These are phyloP conservation scores for Oligophagozyma castellii DNA, from an alignment of 1,139 yeast species.

Conservation along the genomic window DNA sequence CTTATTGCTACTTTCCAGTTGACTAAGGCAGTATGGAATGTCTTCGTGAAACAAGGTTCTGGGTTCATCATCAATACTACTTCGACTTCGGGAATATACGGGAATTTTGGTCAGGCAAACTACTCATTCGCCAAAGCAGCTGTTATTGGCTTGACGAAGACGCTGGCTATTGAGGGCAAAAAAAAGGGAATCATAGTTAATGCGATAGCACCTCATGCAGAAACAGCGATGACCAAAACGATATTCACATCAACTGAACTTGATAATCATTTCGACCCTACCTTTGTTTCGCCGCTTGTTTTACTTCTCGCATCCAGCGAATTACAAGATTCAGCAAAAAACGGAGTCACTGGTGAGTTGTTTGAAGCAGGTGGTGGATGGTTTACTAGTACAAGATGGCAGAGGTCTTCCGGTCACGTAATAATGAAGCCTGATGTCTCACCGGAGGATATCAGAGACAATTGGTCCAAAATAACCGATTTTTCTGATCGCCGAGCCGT, in stretches of 20 bases:
- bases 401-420: slow-evolving; percentile 78
- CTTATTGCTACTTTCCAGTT: slow-evolving; percentile 69
- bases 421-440: slow-evolving; percentile 37
- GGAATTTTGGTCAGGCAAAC: slow-evolving; percentile 95
- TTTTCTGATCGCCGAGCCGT: slow-evolving; percentile 33
- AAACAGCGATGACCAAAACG: slow-evolving; percentile 90
- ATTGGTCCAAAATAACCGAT: slow-evolving; percentile 54
- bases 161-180: slow-evolving; percentile 84
- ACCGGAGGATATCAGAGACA: slow-evolving; percentile 59
- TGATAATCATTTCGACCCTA: slow-evolving; percentile 71
- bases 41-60: slow-evolving; percentile 59
- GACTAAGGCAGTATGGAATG: slow-evolving; percentile 88
- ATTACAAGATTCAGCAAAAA: slow-evolving; percentile 30
- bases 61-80: slow-evolving; percentile 84
- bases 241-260: slow-evolving; percentile 65
- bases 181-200: slow-evolving; percentile 65
- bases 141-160: slow-evolving; percentile 69
- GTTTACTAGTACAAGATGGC: slow-evolving; percentile 93
- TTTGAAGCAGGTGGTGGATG: slow-evolving; percentile 84
- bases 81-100: slow-evolving; percentile 93
- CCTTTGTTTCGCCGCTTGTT: slow-evolving; percentile 82
- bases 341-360: slow-evolving; percentile 42
- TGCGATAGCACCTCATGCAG: slow-evolving; percentile 93
- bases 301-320: slow-evolving; percentile 66
- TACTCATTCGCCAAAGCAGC: slow-evolving; percentile 91